Evolutionary conservation across 345 rosid species (phyloP), one percentile per base, ranked within the genome.

Genomic region (Carallia pectinifolia): DNA sequence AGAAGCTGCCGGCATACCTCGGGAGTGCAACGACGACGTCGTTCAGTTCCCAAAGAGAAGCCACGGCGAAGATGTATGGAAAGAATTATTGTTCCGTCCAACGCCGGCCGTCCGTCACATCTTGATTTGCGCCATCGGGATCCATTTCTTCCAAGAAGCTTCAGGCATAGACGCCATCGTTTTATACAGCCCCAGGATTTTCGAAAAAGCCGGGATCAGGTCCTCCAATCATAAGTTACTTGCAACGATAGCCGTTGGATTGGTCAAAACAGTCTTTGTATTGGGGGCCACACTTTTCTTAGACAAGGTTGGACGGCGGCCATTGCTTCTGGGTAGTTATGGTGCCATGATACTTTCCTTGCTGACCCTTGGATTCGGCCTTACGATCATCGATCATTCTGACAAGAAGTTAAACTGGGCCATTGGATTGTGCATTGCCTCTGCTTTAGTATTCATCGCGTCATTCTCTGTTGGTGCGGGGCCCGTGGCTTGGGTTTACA

Each of bases 161-260:
- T 83, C 97, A 0, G 99, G 97, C 1, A 85, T 95, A 50, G 97
- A 88, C 81, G 86, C 93, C 9, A 96, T 95, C 55, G 97, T 92
- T 33, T 73, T 89, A 60, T 95, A 90, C 83, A 87, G 92, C 23
- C 97, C 97, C 0, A 65, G 89, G n/a, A 92, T 95, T 61, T 95
- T 95, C 67, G 76, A 69, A 30, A 88, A 81, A 55, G 99, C 96
- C 17, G 97, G 97, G 33, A 87, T 95, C 75, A 62, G 67, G 7
- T 81, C 80, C 0, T 67, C 78, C 1, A 66, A 76, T 72, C 31
- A 77, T 0, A 80, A 77, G 80, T 86, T 92, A 27, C 87, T 89
- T 9, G 97, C 97, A 0, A 95, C 96, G 0, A 73, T 95, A 7
- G 97, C 94, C 2, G 94, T 95, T 18, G 99, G 99, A 53, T 66